These are phyloP conservation scores for Alternaria ventricosa DNA, from an alignment of 2,329 filamentous ascomycete genomes.

Conservation along the genomic window DNA sequence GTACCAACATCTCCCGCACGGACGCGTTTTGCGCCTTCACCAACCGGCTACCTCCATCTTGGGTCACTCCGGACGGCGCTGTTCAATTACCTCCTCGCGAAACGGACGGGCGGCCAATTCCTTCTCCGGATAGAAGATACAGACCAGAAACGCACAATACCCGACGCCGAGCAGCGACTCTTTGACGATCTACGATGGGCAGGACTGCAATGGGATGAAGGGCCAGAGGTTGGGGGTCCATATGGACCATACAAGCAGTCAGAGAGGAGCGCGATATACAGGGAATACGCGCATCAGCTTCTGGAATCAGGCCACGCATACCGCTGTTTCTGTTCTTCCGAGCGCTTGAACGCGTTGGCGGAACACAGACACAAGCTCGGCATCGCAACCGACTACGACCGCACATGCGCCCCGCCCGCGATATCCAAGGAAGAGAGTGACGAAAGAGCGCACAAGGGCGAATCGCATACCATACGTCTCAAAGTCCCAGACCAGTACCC, in stretches of 20 bases:
- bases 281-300: constrained; percentile 71
- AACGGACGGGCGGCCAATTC: constrained; percentile 87
- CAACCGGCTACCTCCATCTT: constrained; percentile 90
- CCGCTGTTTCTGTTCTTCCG: constrained; percentile 85
- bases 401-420: constrained; percentile 68
- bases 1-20: constrained; percentile 52
- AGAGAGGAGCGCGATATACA: constrained; percentile 76
- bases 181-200: constrained; percentile 87
- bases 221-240: constrained; percentile 79
- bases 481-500: constrained; percentile 67
- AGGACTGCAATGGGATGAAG: constrained; percentile 91
- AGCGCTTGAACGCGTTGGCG: constrained; percentile 72
- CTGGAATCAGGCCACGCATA: constrained; percentile 79
- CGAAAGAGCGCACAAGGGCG: constrained; percentile 70
- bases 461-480: constrained; percentile 79
- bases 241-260: constrained; percentile 91
- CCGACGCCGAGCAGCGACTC: constrained; percentile 78
- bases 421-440: constrained; percentile 72
- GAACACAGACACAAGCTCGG: constrained; percentile 66
- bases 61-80: constrained; percentile 90
- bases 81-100: constrained; percentile 94
- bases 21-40: constrained; percentile 93
- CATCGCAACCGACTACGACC: constrained; percentile 68
- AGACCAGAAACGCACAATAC: constrained; percentile 84
- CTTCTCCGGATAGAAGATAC: constrained; percentile 93